Base-by-base conservation (phyloP, 1,284 basidiomycete genomes). In the Boletus smithii region DNA sequence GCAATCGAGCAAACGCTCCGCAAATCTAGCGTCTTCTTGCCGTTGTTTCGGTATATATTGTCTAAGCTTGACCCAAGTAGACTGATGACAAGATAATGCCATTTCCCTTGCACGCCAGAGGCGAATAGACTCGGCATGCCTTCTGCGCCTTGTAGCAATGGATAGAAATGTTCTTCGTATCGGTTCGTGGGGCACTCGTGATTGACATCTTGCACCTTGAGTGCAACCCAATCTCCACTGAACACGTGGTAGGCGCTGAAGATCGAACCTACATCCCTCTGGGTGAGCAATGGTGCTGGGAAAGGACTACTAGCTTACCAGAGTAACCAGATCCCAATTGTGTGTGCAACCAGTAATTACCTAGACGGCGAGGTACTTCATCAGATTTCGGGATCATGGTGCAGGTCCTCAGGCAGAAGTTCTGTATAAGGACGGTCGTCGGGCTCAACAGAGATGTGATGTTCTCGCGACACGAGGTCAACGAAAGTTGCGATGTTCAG, bases 21-120 rank as follows among this genome's bases (percentile, higher is more conserved):
- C 13, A 88, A 59, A 65, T 86, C 85, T 74, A 85, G 76, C 5
- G 62, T 70, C 35, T 75, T 76, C 62, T 74, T 80, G 48, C 74
- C 77, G 46, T 68, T 77, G 57, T 71, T 70, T 48, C 76, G 72
- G 62, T 77, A 78, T 46, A 88, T 65, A 32, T 62, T 76, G 54
- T 88, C 85, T 42, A 88, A 65, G 59, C 84, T 87, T 17, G 75
- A 60, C 11, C 85, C 85, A 17, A 88, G 75, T 10, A 88, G 69
- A 63, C 84, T 83, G 57, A 88, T 86, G 20, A 79, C 86, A 41
- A 88, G 77, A 63, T 79, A 88, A 60, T 88, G 83, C 77, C 80
- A 87, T 40, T 67, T 64, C 6, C 79, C 80, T 46, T 80, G 69
- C 1, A 80, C 68, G 7, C 84, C 84, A 16, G 74, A 65, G 4